phyloP scores from a whole-genome alignment of 371 early-diverging fungal genomes.

The Smittium mucronatum region DNA sequence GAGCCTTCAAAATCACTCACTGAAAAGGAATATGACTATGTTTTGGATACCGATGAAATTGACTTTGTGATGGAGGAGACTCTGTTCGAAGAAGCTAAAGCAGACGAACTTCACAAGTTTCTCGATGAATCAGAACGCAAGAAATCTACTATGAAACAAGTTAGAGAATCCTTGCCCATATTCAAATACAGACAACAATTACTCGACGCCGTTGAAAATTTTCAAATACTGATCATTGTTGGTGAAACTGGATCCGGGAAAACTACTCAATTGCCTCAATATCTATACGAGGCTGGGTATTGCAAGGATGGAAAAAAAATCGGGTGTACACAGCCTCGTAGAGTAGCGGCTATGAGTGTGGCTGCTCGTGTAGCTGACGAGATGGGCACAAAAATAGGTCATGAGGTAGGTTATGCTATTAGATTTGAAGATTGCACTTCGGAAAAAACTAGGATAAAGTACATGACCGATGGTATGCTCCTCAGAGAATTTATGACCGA shows the following conservation, averaged over 20 bases:
- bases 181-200: constrained; percentile 69
- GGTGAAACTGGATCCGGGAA: constrained; percentile 99
- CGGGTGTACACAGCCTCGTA: constrained; percentile 98
- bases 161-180: constrained; percentile 85
- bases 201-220: constrained; percentile 67
- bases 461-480: constrained; percentile 99
- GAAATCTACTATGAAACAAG: constrained; percentile 65
- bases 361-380: constrained; percentile 95
- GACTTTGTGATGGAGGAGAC: constrained; percentile 76
- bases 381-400: constrained; percentile 82
- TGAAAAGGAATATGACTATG: constrained; percentile 71
- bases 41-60: constrained; percentile 87
- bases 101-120: constrained; percentile 40
- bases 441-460: constrained; percentile 91
- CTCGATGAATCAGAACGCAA: constrained; percentile 44
- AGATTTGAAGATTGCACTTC: constrained; percentile 95
- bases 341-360: constrained; percentile 98
- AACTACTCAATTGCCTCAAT: constrained; percentile 98
- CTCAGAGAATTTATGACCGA: constrained; percentile 96
- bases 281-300: constrained; percentile 89
- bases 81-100: constrained; percentile 40
- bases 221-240: constrained; percentile 81
- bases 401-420: constrained; percentile 95
- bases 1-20: constrained; percentile 19
- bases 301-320: constrained; percentile 76